Percentiles rank a stretch among this genome's conserved stretches.
These are phyloP conservation scores for Nemophila menziesii DNA, from an alignment of 257 asterid genomes.

Conservation along the genomic window DNA sequence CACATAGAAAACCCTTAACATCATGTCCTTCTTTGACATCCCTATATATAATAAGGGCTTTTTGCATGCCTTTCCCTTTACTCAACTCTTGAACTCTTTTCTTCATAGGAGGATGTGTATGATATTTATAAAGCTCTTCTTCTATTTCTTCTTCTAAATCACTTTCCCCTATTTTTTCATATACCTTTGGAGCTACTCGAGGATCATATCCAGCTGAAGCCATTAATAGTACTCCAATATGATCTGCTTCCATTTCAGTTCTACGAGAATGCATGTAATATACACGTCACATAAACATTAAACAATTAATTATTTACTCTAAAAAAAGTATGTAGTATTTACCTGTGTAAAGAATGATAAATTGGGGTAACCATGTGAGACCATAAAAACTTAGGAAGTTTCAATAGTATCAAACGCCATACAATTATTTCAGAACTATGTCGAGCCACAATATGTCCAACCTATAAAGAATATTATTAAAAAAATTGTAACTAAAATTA, in stretches of 20 bases:
- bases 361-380: conserved; percentile 77
- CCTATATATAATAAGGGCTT: background rate
- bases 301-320: background rate
- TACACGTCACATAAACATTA: too few species aligned
- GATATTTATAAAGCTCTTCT: background rate
- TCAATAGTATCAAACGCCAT: conserved; percentile 29
- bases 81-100: background rate
- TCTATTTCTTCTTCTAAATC: background rate
- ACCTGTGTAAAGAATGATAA: conserved; percentile 65
- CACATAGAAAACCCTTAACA: conserved; percentile 55
- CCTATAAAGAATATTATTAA: background rate
- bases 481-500: background rate
- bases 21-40: too few species aligned
- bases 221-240: background rate
- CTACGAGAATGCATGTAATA: too few species aligned
- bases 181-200: background rate
- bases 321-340: conserved; percentile 78
- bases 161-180: background rate
- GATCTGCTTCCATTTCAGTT: background rate
- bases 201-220: too few species aligned
- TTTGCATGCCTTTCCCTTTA: background rate
- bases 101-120: background rate
- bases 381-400: conserved; percentile 66
- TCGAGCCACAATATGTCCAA: background rate
- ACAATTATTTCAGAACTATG: background rate